These are phyloP conservation scores for Heritiera fomes DNA, from an alignment of 345 rosid genomes.

Conservation along the genomic window DNA sequence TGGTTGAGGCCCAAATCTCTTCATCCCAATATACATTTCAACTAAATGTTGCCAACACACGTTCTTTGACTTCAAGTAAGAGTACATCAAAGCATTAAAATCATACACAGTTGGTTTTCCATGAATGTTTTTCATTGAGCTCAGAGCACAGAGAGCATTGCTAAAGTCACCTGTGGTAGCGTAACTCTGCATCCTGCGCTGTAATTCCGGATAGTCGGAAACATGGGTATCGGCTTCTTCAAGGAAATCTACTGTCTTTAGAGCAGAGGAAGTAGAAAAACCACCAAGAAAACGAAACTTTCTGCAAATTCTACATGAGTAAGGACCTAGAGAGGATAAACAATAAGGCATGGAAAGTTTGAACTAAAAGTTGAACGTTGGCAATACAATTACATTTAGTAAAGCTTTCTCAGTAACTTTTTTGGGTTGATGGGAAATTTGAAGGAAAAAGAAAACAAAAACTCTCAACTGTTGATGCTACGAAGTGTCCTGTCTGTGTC, in stretches of 20 bases:
- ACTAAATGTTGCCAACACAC: slow-evolving; percentile 17
- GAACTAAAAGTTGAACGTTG: not conserved
- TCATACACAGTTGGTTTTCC: slow-evolving; percentile 38
- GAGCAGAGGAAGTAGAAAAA: slow-evolving; percentile 33
- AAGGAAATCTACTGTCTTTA: not conserved
- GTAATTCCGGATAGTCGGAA: slow-evolving; percentile 27
- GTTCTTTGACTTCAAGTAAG: slow-evolving; percentile 28
- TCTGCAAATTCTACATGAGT: slow-evolving; percentile 6
- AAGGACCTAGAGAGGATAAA: not conserved
- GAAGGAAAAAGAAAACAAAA: not conserved
- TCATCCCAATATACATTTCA: slow-evolving; percentile 33
- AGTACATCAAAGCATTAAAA: slow-evolving; percentile 36
- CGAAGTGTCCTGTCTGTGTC: not conserved
- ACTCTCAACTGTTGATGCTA: not conserved
- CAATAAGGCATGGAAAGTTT: slow-evolving; percentile 16
- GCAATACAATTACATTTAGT: not conserved
- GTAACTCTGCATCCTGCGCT: slow-evolving; percentile 26
- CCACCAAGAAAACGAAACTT: not conserved
- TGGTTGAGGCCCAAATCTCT: slow-evolving; percentile 35
- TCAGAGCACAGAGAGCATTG: slow-evolving; percentile 30
- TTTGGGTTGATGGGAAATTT: not conserved
- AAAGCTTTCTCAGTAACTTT: not conserved
- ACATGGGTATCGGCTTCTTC: slow-evolving; percentile 13
- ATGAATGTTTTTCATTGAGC: slow-evolving; percentile 28
- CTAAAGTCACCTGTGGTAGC: slow-evolving; percentile 37